Base-by-base conservation (phyloP, 331 rosid species). In the Acacia pycnantha region DNA sequence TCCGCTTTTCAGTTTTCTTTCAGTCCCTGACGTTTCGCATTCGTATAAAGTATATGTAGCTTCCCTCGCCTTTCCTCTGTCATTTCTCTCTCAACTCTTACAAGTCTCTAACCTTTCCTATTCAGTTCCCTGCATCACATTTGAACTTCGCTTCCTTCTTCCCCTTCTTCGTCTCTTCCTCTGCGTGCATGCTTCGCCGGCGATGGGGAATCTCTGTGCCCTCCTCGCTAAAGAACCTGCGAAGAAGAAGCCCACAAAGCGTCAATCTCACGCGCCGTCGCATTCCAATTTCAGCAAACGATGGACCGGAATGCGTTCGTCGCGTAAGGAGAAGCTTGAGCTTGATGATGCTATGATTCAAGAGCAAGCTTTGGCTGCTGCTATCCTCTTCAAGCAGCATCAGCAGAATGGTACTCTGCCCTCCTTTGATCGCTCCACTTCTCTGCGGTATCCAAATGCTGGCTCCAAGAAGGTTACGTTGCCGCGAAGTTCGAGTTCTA, bases 341-440 rank as follows among this genome's bases (percentile, higher is more conserved):
- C 15, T 24, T 27, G 59, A 71, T 27, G 76, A 71, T 71, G 40
- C 76, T 71, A 3, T 71, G 22, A 71, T 71, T 47, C 76, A 47
- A 2, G 59, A 71, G 24, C 76, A 71, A 26, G 76, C 76, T 14
- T 11, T 71, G 11, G 59, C 59, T 0, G 76, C 76, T 47, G 76
- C 76, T 5, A 71, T 71, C 22, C 76, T 71, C 41, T 46, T 71
- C 24, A 71, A 47, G 59, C 75, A 70, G 13, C 54, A 70, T 16
- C 75, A 44, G 75, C 58, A 71, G 41, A 71, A 71, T 71, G 76
- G 76, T 19, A 24, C 76, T 46, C 76, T 71, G 40, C 76, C 76
- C 22, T 71, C 76, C n/a, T 71, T 71, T 22, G 76, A 71, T 71
- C 76, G 76, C 15, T 71, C 76, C 6, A 26, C 59, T 47, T 71